Conservation (phyloP, 495 filamentous ascomycete genomes). For the Tuber borchii region DNA sequence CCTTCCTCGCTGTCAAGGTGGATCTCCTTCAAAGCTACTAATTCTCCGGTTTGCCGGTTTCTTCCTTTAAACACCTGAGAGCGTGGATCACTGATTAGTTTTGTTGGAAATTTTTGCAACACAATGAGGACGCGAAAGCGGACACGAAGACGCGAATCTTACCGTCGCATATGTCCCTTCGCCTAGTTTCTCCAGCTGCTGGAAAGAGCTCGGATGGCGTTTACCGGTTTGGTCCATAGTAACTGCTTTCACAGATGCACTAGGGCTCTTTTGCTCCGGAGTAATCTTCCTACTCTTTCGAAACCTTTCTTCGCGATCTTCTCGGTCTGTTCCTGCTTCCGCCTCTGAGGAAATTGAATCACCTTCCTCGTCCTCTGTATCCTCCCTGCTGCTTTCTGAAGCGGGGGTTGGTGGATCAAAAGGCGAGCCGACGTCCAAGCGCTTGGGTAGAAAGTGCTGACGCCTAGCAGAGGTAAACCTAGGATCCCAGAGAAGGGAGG, state of each 20-base stretch:
- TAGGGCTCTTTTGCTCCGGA: constrained; percentile 10
- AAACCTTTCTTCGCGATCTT: constrained; percentile 33
- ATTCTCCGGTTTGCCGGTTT: constrained; percentile 90
- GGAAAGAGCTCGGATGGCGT: constrained; percentile 88
- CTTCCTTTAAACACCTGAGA: constrained; percentile 92
- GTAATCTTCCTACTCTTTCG: constrained; percentile 32
- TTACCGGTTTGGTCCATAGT: constrained; percentile 68
- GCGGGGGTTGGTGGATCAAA: constrained; percentile 7
- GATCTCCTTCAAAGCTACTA: constrained; percentile 97
- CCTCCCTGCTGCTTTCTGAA: constrained; percentile 27
- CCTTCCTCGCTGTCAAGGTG: constrained; percentile 98
- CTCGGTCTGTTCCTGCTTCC: constrained; percentile 15
- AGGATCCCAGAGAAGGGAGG: constrained; percentile 47
- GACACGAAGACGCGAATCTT: constrained; percentile 43
- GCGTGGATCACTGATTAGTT: not conserved
- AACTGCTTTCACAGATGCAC: constrained; percentile 4
- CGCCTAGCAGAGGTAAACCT: constrained; percentile 41
- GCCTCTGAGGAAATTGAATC: constrained; percentile 14
- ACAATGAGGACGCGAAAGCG: not conserved
- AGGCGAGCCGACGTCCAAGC: constrained; percentile 11
- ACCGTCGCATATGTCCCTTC: constrained; percentile 99
- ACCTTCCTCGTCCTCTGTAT: constrained; percentile 30
- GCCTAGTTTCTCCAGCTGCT: constrained; percentile 97
- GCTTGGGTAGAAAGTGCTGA: constrained; percentile 32
- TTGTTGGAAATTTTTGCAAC: not conserved